Evolutionary conservation across 2,329 filamentous ascomycete species (phyloP), one percentile per base, ranked within the genome.

Genomic region (Fusarium acutatum): DNA sequence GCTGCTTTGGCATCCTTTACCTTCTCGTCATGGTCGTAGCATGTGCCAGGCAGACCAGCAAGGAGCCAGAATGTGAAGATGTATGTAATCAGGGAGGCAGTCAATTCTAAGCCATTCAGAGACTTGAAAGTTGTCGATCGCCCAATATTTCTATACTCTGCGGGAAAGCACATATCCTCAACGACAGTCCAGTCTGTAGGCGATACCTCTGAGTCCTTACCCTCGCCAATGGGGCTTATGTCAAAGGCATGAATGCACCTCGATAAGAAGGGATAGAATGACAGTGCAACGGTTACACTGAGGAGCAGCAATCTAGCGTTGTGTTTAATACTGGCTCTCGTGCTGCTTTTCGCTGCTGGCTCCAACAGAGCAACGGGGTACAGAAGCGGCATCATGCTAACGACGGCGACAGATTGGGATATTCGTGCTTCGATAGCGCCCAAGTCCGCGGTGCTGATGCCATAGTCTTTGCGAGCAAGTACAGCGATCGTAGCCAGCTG

Each of bases 191-290:
- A 76, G 13, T 69, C 40, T 11, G 24, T 30, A 1, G 38, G 9
- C 6, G 60, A 62, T 17, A 71, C 71, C n/a, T 72, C 61, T 14
- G 60, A 37, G 28, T 34, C 58, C 5, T 69, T 34, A 1, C 68
- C 57, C 26, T 72, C 40, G 1, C 74, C 75, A 14, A 77, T 72
- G 2, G 52, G 63, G 11, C 62, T 56, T 13, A 53, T 50, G 1
- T 64, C 69, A 41, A 75, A 78, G 5, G 64, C 59, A 43, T 77
- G 69, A 4, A 79, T 69, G 18, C 76, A 78, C 46, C 72, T 69
- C 7, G 75, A 77, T 11, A 79, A 28, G 24, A 79, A 79, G 1
- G 75, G 73, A 30, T 77, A 77, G 35, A 78, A 78, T 2, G 72
- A 77, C 8, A 78, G 20, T 5, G 67, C 59, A 12, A 69, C 44